Conservation (phyloP, 768 basidiomycete genomes). For the Russula olivacea region DNA sequence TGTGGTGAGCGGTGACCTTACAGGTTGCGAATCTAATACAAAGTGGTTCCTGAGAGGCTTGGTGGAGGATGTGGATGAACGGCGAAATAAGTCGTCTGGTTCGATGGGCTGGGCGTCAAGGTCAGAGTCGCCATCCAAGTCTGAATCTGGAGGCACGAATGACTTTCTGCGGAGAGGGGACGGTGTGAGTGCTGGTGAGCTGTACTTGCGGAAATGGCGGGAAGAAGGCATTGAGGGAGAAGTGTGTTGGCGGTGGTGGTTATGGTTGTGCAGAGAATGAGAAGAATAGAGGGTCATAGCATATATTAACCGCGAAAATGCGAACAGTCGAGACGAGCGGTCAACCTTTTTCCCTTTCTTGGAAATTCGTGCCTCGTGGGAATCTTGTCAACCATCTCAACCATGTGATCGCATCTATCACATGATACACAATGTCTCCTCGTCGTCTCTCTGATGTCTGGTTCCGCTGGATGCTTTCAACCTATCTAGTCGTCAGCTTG, state of each 20-base stretch:
- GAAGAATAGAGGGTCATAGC: conserved; percentile 7
- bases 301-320: conserved; percentile 1
- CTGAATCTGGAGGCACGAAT: conserved; percentile 12
- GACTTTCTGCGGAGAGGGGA: conserved; percentile 25
- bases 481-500: conserved; percentile 18
- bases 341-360: conserved; percentile 4
- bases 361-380: conserved; percentile 10
- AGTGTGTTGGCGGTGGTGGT: background rate
- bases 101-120: conserved; percentile 9
- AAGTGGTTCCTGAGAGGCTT: conserved; percentile 1
- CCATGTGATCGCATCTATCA: conserved; percentile 24
- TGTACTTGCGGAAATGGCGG: conserved; percentile 7
- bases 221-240: conserved; percentile 12
- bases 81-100: conserved; percentile 21
- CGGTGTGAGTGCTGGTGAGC: conserved; percentile 21
- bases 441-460: too few relatives aligned
- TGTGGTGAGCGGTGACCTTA: background rate
- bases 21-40: background rate
- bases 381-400: conserved; percentile 18
- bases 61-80: conserved; percentile 8
- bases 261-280: background rate
- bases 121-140: conserved; percentile 17
- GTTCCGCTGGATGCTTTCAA: conserved; percentile 20
- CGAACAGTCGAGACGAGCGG: background rate
- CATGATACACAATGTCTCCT: background rate